phyloP scores from a whole-genome alignment of 805 yeast species.

The Yamadazyma sp. region DNA sequence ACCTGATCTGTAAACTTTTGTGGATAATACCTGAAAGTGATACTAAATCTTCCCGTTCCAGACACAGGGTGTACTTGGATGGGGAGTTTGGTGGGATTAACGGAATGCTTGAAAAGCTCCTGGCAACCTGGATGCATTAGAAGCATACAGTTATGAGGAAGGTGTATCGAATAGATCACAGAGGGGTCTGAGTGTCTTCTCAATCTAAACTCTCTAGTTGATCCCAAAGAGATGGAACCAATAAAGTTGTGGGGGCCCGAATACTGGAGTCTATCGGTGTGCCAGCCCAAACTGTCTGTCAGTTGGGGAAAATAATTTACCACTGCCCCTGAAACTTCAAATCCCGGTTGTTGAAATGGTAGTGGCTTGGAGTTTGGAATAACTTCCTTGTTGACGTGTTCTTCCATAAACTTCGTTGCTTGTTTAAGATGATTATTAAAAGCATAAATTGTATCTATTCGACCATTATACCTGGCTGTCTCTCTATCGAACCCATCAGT shows the following conservation, averaged over 20 bases:
- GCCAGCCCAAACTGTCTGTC: conserved; percentile 63
- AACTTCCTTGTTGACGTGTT: conserved; percentile 36
- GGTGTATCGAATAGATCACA: conserved; percentile 51
- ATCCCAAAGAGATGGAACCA: conserved; percentile 68
- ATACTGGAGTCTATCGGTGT: conserved; percentile 69
- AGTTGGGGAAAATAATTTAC: conserved; percentile 55
- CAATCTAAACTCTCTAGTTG: conserved; percentile 65
- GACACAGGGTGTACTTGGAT: conserved; percentile 43
- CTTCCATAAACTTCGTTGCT: conserved; percentile 40
- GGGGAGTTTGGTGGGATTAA: conserved; percentile 46
- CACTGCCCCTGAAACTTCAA: conserved; percentile 57
- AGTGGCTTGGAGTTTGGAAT: conserved; percentile 29
- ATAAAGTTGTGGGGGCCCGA: conserved; percentile 72
- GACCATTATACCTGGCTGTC: conserved; percentile 45
- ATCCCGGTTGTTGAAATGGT: conserved; percentile 42
- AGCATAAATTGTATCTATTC: conserved; percentile 18
- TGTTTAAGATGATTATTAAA: conserved; percentile 43
- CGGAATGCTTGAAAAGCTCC: conserved; percentile 69
- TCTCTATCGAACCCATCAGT: conserved; percentile 17
- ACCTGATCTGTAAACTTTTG: conserved; percentile 30
- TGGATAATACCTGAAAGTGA: conserved; percentile 63
- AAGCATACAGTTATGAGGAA: conserved; percentile 68
- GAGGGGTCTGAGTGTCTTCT: conserved; percentile 40
- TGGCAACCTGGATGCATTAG: conserved; percentile 81
- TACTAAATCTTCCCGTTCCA: conserved; percentile 54